These are phyloP conservation scores for Conidiobolus incongruus DNA, from an alignment of 371 early-diverging fungal species.

Conservation along the genomic window DNA sequence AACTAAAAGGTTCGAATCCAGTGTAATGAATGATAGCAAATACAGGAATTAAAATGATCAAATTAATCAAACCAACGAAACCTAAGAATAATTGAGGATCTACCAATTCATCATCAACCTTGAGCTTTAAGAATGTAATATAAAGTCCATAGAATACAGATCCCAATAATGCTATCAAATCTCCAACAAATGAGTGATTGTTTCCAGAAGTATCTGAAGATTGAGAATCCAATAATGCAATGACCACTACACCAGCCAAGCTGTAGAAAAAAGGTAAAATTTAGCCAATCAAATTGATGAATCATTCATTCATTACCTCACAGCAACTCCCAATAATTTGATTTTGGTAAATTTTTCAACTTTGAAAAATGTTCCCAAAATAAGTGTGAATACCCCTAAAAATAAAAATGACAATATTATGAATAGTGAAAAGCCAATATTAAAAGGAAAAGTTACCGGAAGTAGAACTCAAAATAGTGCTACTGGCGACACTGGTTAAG, in stretches of 20 bases:
- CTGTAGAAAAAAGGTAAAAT: neutral
- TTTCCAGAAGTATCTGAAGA: conserved; percentile 2
- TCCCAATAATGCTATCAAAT: conserved; percentile 38
- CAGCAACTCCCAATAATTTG: conserved; percentile 28
- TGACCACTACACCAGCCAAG: conserved; percentile 1
- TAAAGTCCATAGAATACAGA: conserved; percentile 63
- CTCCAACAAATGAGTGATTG: no score
- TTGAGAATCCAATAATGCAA: neutral
- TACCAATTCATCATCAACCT: conserved; percentile 43
- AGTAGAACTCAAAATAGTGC: conserved; percentile 53
- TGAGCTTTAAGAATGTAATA: conserved; percentile 41
- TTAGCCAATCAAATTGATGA: neutral
- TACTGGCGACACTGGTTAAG: conserved; percentile 57
- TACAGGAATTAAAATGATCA: conserved; percentile 40
- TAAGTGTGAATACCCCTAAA: conserved; percentile 41
- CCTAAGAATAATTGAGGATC: conserved; percentile 63
- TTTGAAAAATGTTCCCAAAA: conserved; percentile 33
- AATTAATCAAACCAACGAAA: conserved; percentile 53
- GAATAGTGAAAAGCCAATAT: no score
- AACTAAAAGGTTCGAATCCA: conserved; percentile 40
- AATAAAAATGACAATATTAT: neutral
- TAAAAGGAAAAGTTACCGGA: conserved; percentile 20
- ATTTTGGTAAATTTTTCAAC: conserved; percentile 29
- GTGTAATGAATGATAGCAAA: conserved; percentile 32
- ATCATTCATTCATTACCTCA: conserved; percentile 23